Evolutionary conservation across 805 yeast species (phyloP), one percentile per base, ranked within the genome.

Genomic region (Clavispora phyllophila): DNA sequence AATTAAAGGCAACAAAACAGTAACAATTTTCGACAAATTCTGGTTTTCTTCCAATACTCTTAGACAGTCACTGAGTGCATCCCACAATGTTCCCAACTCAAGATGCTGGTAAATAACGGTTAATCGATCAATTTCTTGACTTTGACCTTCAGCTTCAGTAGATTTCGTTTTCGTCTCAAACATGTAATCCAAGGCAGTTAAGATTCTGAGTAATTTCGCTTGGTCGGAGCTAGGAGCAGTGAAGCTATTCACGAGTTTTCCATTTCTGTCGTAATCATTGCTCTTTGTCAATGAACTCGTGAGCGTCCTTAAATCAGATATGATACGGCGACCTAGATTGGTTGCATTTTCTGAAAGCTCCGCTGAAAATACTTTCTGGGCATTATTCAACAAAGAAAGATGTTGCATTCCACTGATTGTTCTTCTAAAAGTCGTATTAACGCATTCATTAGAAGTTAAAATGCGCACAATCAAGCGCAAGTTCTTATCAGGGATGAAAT

Each of bases 141-240:
- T 19, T 51, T 9, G 57, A 56, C 23, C 53, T 54, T 49, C 50
- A 35, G 50, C 50, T n/a, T 9, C 20, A 26, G 13, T 5, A 14
- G 37, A 38, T 34, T 54, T 54, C 22, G 58, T 58, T 26, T 66
- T 64, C 0, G 70, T 57, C 40, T 82, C 87, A 60, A 78, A 84
- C 56, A 90, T 69, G 52, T 84, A 87, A 54, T 90, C 96, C 44
- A 90, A 72, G 0, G 96, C 96, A 1, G 97, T 89, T 46, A 90
- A 69, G 2, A 88, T 81, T 40, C 96, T 74, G 42, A 91, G 67
- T n/a, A 93, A 63, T 55, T 88, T 89, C 7, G 96, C 86, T 59
- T 93, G 98, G 47, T 85, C 89, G 0, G 96, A 85, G 33, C 85
- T 79, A 1, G 89, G 78, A 0, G 87, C 77, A 2, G 93, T 85